A percentile compares a stretch with the other conserved stretches of the same genome.
These are phyloP conservation scores for Dianthus caryophyllus DNA, from an alignment of 148 eudicot species.

Conservation along the genomic window DNA sequence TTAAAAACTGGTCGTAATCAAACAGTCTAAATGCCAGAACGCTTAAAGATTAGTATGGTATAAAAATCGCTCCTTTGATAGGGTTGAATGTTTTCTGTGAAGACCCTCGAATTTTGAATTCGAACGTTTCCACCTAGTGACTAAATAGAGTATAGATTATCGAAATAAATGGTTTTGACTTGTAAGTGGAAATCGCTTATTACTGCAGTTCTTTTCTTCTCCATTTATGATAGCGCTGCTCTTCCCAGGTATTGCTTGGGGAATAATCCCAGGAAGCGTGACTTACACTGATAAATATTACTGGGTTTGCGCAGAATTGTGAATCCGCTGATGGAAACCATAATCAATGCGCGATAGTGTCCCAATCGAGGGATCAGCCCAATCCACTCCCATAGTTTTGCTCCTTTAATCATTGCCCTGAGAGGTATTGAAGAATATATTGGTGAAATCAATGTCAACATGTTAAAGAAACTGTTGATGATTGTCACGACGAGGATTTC, in stretches of 20 bases:
- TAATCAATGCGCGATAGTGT: background rate
- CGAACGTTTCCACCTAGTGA: too few species aligned
- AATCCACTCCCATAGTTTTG: conserved; percentile 4
- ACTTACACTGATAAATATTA: background rate
- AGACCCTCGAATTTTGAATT: too few species aligned
- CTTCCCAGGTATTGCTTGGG: conserved; percentile 21
- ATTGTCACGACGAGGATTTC: background rate
- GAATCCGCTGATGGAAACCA: background rate
- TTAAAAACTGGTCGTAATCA: too few species aligned
- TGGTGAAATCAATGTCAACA: background rate
- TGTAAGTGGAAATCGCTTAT: too few species aligned
- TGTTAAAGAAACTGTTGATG: background rate
- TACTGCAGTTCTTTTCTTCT: background rate
- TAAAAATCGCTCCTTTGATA: too few species aligned
- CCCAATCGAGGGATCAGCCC: conserved; percentile 18
- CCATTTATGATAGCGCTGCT: background rate
- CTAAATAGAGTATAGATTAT: too few species aligned
- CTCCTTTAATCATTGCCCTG: background rate
- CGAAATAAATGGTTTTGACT: too few species aligned
- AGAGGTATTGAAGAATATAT: background rate
- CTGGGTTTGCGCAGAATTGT: conserved; percentile 23
- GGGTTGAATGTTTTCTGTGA: too few species aligned
- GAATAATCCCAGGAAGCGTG: conserved; percentile 15
- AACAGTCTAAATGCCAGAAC: too few species aligned
- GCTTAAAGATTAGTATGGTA: too few species aligned